These are phyloP conservation scores for Phytophthora kernoviae DNA, from an alignment of 352 stramenopile species.

Conservation along the genomic window DNA sequence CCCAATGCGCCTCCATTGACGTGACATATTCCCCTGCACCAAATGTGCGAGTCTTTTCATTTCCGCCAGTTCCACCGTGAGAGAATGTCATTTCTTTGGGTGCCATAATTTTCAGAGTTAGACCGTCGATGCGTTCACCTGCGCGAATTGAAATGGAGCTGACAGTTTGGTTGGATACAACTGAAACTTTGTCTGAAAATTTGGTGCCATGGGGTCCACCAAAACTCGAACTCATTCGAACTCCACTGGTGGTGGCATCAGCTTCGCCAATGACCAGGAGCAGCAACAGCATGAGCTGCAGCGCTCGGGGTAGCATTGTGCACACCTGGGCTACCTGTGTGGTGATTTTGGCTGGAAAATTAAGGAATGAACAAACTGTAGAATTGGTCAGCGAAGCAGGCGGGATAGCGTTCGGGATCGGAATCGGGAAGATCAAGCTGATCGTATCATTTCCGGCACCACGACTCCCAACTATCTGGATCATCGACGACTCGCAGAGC, in stretches of 20 bases:
- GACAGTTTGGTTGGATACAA: conserved; percentile 19
- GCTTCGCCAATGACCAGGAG: not conserved
- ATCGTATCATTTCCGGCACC: too few relatives aligned
- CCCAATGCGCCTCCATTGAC: conserved; percentile 37
- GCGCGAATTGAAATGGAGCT: conserved; percentile 22
- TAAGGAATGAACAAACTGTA: too few relatives aligned
- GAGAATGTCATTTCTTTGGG: conserved; percentile 19
- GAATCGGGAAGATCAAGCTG: too few relatives aligned
- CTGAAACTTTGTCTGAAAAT: conserved; percentile 24
- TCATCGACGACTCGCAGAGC: too few relatives aligned
- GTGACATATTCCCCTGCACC: conserved; percentile 22
- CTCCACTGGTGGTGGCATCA: too few relatives aligned
- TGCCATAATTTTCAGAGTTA: conserved; percentile 18
- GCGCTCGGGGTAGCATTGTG: not conserved
- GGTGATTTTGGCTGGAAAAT: too few relatives aligned
- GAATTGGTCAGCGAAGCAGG: not conserved
- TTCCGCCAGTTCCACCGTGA: conserved; percentile 27
- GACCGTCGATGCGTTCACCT: conserved; percentile 19
- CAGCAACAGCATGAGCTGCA: not conserved
- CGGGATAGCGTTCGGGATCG: not conserved
- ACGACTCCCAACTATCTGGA: too few relatives aligned
- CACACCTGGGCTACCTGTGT: not conserved
- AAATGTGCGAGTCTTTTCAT: conserved; percentile 15
- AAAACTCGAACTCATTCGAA: too few relatives aligned
- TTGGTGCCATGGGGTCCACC: conserved; percentile 22